These are phyloP conservation scores for Tritrichomonas foetus DNA, from an alignment of 208 protist species.

Conservation along the genomic window DNA sequence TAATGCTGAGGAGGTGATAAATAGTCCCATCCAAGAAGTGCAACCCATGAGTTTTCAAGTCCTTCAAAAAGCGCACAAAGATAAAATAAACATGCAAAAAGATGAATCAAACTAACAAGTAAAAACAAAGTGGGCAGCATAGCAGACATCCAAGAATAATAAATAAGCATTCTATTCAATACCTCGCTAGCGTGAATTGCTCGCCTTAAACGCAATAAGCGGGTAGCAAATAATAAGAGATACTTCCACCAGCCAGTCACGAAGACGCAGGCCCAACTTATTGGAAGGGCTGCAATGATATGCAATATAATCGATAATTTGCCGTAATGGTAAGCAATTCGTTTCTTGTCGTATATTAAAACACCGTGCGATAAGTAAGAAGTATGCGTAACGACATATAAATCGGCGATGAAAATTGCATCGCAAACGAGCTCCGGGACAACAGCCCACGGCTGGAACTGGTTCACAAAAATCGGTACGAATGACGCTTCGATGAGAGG, in stretches of 20 bases:
- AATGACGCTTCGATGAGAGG: background rate
- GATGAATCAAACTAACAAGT: background rate
- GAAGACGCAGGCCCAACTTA: background rate
- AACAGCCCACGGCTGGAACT: too few species aligned
- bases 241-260: background rate
- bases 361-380: background rate
- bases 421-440: background rate
- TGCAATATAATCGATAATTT: background rate
- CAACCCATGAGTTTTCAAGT: background rate
- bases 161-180: background rate
- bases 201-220: background rate
- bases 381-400: background rate
- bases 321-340: background rate
- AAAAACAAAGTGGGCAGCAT: background rate
- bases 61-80: background rate
- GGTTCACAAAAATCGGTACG: too few species aligned
- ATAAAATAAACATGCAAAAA: slow-evolving; percentile 20
- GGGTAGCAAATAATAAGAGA: background rate
- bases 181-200: background rate
- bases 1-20: background rate
- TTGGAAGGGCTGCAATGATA: background rate
- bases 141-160: background rate
- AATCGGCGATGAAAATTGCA: background rate
- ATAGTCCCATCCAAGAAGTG: background rate
- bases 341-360: background rate